These are phyloP conservation scores for Dictyostelium firmibasis DNA, from an alignment of 78 protist genomes.

Conservation along the genomic window DNA sequence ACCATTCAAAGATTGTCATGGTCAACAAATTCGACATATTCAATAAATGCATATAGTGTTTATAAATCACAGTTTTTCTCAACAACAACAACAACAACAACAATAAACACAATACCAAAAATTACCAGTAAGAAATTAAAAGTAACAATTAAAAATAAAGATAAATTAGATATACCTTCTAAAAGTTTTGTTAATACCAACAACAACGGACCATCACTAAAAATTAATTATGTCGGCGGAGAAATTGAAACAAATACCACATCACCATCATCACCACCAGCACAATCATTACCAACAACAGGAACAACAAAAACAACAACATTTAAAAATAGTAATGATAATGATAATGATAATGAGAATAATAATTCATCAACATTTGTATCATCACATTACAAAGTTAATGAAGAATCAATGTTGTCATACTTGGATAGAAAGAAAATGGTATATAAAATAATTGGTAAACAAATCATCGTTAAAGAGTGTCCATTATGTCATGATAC, in stretches of 20 bases:
- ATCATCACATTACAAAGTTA: not conserved
- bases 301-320: not conserved
- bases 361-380: not conserved
- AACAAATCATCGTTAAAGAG: constrained; percentile 39
- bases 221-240: not conserved
- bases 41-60: too few species aligned
- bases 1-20: not conserved
- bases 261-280: not conserved
- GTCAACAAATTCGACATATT: not conserved
- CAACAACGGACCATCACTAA: not conserved
- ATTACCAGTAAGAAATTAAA: not conserved
- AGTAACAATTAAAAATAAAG: not conserved
- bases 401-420: constrained; percentile 19
- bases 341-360: not conserved
- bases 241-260: not conserved
- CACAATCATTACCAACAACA: not conserved
- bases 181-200: not conserved
- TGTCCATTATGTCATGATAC: constrained; percentile 81
- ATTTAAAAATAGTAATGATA: not conserved
- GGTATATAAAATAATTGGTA: constrained; percentile 8
- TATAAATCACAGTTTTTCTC: not conserved
- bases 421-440: constrained; percentile 49
- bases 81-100: not conserved
- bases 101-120: not conserved
- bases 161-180: not conserved